Base-by-base conservation (phyloP, 768 basidiomycete species). In the Lactarius pseudohatsudake region DNA sequence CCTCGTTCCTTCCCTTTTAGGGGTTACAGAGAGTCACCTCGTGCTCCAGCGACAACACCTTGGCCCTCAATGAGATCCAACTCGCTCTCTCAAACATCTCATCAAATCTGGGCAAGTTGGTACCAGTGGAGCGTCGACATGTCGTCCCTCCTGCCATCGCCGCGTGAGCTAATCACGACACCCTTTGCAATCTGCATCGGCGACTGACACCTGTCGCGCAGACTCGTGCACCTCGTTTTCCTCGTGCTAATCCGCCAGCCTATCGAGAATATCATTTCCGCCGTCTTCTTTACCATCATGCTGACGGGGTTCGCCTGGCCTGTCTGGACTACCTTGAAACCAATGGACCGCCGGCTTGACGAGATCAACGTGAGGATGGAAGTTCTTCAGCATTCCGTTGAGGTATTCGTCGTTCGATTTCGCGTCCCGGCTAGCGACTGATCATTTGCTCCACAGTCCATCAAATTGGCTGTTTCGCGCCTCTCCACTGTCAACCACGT, bases 111-210 rank as follows among this genome's bases (percentile, higher is more conserved):
- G 40, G 40, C 57, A 36, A 62, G 50, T 53, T 59, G 13, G 11
- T 4, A 53, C 61, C 32, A 26, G 26, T 54, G 30, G 65, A 66
- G 8, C 45, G 38, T 20, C 38, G 20, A 6, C 47, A 62, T 15
- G 45, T 66, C 18, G 8, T 32, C 16, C 40, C 38, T 32, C 57
- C 61, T 30, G 1, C 58, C 40, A 20, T 50, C 16, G 61, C 32
- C 15, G 47, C 62, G 65, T 62, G 41, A 66, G 65, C 28, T 15
- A 47, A 30, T 32, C 10, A 5, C 59, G n/a, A 67, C 4, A 32
- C 50, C 62, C n/a, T 15, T 15, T 64, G 20, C 41, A 13, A 53
- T 26, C 50, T 53, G 5, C 50, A 26, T 36, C 56, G 34, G 34
- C 3, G 18, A 11, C 20, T 57, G 34, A 36, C n/a, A 57, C 30